Evolutionary conservation across 2,329 filamentous ascomycete genomes (phyloP), one percentile per base, ranked within the genome.

Genomic region (Triangularia verruculosa): DNA sequence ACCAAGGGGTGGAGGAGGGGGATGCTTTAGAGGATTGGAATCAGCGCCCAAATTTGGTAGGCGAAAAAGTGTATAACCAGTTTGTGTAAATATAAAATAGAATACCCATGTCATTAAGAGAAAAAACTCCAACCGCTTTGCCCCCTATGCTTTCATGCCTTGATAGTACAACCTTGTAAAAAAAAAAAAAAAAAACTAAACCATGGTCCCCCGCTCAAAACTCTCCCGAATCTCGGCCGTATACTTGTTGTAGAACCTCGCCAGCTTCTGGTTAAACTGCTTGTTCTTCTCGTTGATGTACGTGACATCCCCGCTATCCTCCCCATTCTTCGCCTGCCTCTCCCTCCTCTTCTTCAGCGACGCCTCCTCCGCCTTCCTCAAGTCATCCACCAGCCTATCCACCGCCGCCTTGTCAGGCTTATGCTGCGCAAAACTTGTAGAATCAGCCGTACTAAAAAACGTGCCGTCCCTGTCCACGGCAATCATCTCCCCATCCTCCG

Each of bases 221-320:
- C 91, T 97, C 74, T 99, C 95, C 74, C 95, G 84, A 72, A 99
- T 98, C 76, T 99, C 95, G 30, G 91, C 88, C 54, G 95, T 99
- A 78, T 99, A 99, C 82, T 97, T 96, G 80, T 99, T 95, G 79
- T 99, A 99, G 80, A 98, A 99, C 69, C 95, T 84, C 61, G 90
- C 83, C 77, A 99, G 82, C 81, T 99, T 98, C 81, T 96, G 89
- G 86, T 99, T 99, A 82, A 99, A 99, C 83, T 97, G 93, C 83
- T 98, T 98, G 83, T 99, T 99, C 89, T 99, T 97, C 79, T 97
- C 93, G 79, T 99, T 99, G 85, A 99, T 99, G 78, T 97, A 98
- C 7, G 94, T 98, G 71, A 98, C 91, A 77, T 99, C 95, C 39
- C 64, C 70, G 27, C 87, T 89, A 56, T 93, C 91, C 67, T 96